These are phyloP conservation scores for Microstegium vimineum DNA, from an alignment of 176 grass and related monocot species.

Conservation along the genomic window DNA sequence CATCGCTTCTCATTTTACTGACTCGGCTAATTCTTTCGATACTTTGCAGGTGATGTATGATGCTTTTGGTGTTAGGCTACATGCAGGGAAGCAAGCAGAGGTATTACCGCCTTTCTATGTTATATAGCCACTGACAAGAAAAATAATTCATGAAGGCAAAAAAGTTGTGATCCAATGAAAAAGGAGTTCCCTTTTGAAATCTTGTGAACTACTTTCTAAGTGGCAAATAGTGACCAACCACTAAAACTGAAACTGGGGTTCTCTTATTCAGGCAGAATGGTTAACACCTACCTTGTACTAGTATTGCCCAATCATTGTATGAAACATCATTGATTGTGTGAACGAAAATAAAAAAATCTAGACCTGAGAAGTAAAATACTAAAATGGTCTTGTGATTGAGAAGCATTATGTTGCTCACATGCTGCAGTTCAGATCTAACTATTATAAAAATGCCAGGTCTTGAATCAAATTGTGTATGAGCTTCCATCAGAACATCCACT, in stretches of 20 bases:
- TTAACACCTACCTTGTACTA: neutral
- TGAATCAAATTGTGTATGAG: conserved; percentile 96
- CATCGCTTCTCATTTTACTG: neutral
- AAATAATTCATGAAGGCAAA: conserved; percentile 10
- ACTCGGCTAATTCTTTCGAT: neutral
- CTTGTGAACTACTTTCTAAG: neutral
- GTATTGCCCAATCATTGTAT: neutral
- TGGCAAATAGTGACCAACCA: neutral
- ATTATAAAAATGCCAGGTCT: conserved; percentile 49
- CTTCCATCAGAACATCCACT: conserved; percentile 91
- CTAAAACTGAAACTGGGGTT: neutral
- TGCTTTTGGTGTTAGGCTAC: conserved; percentile 95
- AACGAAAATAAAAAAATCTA: neutral
- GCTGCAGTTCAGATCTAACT: conserved; percentile 24
- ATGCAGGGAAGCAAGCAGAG: conserved; percentile 96
- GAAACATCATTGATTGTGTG: neutral
- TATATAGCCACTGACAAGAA: neutral
- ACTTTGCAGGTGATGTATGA: conserved; percentile 90
- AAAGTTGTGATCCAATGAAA: neutral
- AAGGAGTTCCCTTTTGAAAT: neutral
- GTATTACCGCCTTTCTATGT: conserved; percentile 40
- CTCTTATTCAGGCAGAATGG: neutral
- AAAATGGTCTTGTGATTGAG: neutral
- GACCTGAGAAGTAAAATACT: neutral
- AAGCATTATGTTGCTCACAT: neutral